Conservation (phyloP, 495 filamentous ascomycete genomes). For the Lepraria neglecta region DNA sequence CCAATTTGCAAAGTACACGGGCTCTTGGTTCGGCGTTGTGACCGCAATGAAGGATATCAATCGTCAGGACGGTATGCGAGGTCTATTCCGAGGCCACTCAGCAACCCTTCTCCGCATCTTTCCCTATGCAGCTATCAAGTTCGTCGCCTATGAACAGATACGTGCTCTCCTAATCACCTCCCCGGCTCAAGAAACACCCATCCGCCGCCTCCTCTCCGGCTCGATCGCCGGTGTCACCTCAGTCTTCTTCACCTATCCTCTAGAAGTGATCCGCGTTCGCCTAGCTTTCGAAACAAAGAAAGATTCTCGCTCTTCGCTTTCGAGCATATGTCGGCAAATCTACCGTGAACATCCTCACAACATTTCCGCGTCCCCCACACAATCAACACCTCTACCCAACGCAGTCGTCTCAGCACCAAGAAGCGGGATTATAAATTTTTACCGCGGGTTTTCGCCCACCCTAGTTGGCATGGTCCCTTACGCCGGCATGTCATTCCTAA, state of each 20-base stretch:
- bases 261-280: conserved; percentile 88
- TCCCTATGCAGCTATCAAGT: conserved; percentile 95
- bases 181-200: conserved; percentile 59
- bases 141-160: conserved; percentile 75
- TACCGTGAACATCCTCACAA: conserved; percentile 60
- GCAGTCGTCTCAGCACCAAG: conserved; percentile 43
- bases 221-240: conserved; percentile 78
- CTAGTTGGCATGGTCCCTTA: conserved; percentile 93
- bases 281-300: conserved; percentile 86
- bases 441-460: conserved; percentile 86
- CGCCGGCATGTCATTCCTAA: conserved; percentile 94
- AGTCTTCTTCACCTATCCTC: conserved; percentile 91
- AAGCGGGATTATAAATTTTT: conserved; percentile 80
- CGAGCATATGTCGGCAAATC: conserved; percentile 70
- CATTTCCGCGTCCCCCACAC: conserved; percentile 20
- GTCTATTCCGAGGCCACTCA: conserved; percentile 88
- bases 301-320: conserved; percentile 57
- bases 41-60: conserved; percentile 80
- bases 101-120: conserved; percentile 92
- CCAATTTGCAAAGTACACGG: conserved; percentile 84
- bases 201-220: conserved; percentile 72
- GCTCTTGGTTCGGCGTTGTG: conserved; percentile 74
- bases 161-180: conserved; percentile 1
- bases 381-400: conserved; percentile 28
- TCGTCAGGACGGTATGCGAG: conserved; percentile 58